A percentile compares a stretch with the other conserved stretches of the same genome.
These are phyloP conservation scores for Trichophyton schoenleinii DNA, from an alignment of 2,329 filamentous ascomycete genomes.

Conservation along the genomic window DNA sequence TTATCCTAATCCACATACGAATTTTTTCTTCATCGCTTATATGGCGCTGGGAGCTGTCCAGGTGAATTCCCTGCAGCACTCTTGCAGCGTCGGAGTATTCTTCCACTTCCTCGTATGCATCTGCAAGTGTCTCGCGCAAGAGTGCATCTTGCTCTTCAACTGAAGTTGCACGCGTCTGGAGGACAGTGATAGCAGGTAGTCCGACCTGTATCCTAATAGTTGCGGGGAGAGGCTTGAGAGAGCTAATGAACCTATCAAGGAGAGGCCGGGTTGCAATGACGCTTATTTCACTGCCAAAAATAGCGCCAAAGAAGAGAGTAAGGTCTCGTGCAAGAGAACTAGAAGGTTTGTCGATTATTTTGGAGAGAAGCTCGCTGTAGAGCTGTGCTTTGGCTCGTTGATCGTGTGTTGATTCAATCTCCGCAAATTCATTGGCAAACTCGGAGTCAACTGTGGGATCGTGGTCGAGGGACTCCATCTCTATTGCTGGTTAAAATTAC, in stretches of 20 bases:
- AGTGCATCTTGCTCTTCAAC: slow-evolving; percentile 72
- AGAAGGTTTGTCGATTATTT: slow-evolving; percentile 38
- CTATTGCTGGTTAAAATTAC: not conserved
- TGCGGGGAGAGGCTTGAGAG: slow-evolving; percentile 40
- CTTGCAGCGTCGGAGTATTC: slow-evolving; percentile 70
- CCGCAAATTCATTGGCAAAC: slow-evolving; percentile 37
- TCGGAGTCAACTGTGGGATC: slow-evolving; percentile 39
- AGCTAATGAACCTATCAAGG: slow-evolving; percentile 55
- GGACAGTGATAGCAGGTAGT: slow-evolving; percentile 54
- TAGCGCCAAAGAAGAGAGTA: slow-evolving; percentile 54
- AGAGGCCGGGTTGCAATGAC: slow-evolving; percentile 64
- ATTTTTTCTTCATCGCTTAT: slow-evolving; percentile 74
- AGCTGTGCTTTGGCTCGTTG: slow-evolving; percentile 41
- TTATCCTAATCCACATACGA: slow-evolving; percentile 81
- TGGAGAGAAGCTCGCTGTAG: slow-evolving; percentile 47
- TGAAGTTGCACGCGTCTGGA: slow-evolving; percentile 55
- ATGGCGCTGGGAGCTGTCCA: slow-evolving; percentile 77
- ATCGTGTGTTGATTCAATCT: slow-evolving; percentile 38
- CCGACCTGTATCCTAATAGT: slow-evolving; percentile 65
- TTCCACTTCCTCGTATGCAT: slow-evolving; percentile 69
- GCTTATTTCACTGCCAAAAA: slow-evolving; percentile 57
- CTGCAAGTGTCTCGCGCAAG: slow-evolving; percentile 69
- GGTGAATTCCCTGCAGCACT: slow-evolving; percentile 66
- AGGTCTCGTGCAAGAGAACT: slow-evolving; percentile 47
- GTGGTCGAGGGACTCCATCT: not conserved